Evolutionary conservation across 2,329 filamentous ascomycete genomes (phyloP).

Genomic region (Whalleya microplaca): DNA sequence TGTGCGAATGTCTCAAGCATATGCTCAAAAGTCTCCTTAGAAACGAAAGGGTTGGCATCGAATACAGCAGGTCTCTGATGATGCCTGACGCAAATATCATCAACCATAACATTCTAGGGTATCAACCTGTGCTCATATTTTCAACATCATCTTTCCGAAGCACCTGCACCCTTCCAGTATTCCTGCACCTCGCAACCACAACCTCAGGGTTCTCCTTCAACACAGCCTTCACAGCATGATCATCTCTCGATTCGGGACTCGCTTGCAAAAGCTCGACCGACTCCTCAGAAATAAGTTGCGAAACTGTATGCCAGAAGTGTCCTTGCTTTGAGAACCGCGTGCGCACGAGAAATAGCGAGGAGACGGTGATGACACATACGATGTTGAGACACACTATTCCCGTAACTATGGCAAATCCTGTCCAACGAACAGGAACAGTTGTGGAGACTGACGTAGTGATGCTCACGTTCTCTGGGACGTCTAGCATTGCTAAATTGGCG

Average conservation of each 20-base stretch:
- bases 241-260: slow-evolving; percentile 20
- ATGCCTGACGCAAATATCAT: not conserved
- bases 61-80: too few relatives aligned
- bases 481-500: slow-evolving; percentile 18
- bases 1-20: too few relatives aligned
- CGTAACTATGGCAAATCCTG: slow-evolving; percentile 13
- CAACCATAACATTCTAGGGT: not conserved
- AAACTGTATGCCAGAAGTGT: slow-evolving; percentile 28
- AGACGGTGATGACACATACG: slow-evolving; percentile 15
- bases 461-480: slow-evolving; percentile 9
- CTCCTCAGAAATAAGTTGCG: slow-evolving; percentile 29
- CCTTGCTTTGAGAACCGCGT: slow-evolving; percentile 27
- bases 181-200: slow-evolving; percentile 12
- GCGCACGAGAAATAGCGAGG: slow-evolving; percentile 18
- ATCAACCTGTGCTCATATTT: slow-evolving; percentile 2
- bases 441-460: slow-evolving; percentile 10
- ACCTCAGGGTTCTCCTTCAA: slow-evolving; percentile 14
- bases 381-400: slow-evolving; percentile 18
- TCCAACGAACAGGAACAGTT: slow-evolving; percentile 12
- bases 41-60: too few relatives aligned
- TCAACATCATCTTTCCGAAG: slow-evolving; percentile 13
- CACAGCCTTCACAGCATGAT: slow-evolving; percentile 6
- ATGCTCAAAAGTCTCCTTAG: too few relatives aligned
- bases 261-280: slow-evolving; percentile 25
- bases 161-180: slow-evolving; percentile 23